Percentiles rank a stretch among this genome's conserved stretches.
These are phyloP conservation scores for Zygosaccharomyces sapae DNA, from an alignment of 1,139 yeast species.

Conservation along the genomic window DNA sequence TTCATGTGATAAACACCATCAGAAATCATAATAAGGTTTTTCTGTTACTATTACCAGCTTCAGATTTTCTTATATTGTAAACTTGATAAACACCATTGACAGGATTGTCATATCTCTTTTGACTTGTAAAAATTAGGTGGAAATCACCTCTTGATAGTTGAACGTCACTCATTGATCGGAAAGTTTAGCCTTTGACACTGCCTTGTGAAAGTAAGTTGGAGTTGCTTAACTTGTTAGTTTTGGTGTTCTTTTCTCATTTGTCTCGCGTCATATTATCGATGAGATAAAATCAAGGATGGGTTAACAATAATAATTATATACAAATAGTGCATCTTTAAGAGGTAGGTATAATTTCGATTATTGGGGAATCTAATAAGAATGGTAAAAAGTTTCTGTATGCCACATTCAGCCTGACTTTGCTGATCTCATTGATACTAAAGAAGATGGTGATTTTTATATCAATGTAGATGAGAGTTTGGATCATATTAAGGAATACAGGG, in stretches of 20 bases:
- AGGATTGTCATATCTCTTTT: constrained; percentile 31
- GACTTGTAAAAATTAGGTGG: constrained; percentile 29
- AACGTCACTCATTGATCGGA: constrained; percentile 24
- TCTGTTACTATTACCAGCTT: constrained; percentile 28
- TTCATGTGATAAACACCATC: constrained; percentile 64
- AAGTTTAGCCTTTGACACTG: background rate
- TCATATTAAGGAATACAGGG: constrained; percentile 34
- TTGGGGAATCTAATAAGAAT: constrained; percentile 3
- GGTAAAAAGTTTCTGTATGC: constrained; percentile 11
- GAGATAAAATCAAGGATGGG: background rate
- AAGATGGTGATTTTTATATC: constrained; percentile 42
- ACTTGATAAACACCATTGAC: constrained; percentile 34
- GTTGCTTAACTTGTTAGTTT: constrained; percentile 7
- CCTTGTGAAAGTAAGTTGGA: constrained; percentile 10
- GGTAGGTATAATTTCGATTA: no score
- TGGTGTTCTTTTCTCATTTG: constrained; percentile 6
- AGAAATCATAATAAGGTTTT: constrained; percentile 44
- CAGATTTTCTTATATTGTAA: constrained; percentile 34
- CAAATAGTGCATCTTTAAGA: no score
- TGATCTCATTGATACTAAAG: constrained; percentile 38
- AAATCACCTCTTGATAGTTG: constrained; percentile 31
- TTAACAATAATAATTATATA: background rate
- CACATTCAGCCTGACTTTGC: constrained; percentile 44
- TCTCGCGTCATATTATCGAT: constrained; percentile 13
- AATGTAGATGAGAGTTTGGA: constrained; percentile 37